phyloP scores from a whole-genome alignment of 1,284 basidiomycete genomes.

The Cystobasidium sp. region DNA sequence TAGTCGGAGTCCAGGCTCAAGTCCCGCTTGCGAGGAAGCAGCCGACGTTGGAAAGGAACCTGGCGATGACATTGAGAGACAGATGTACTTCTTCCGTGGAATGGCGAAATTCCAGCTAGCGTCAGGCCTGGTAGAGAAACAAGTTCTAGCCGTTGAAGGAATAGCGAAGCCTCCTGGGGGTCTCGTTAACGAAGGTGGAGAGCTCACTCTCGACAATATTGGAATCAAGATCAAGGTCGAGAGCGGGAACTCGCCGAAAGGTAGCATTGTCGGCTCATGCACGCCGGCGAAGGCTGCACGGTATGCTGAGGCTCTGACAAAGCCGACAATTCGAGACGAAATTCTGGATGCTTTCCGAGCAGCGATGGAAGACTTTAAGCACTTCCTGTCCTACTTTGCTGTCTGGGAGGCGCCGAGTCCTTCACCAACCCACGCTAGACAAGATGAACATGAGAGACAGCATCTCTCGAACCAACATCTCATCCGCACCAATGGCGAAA shows the following conservation, averaged over 20 bases:
- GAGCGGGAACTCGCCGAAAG: conserved; percentile 59
- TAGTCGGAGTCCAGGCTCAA: conserved; percentile 56
- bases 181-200: conserved; percentile 65
- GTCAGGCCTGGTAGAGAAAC: conserved; percentile 70
- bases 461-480: conserved; percentile 40
- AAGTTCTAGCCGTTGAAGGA: conserved; percentile 69
- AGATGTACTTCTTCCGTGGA: conserved; percentile 76
- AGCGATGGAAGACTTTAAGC: conserved; percentile 75
- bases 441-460: conserved; percentile 30
- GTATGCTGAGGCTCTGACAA: conserved; percentile 66
- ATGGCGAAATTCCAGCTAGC: conserved; percentile 77
- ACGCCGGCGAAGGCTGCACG: conserved; percentile 63
- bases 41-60: conserved; percentile 45
- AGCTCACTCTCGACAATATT: conserved; percentile 72
- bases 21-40: conserved; percentile 62
- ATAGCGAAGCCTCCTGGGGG: conserved; percentile 62
- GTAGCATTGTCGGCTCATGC: conserved; percentile 57
- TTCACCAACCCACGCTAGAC: background rate
- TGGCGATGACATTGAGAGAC: conserved; percentile 65
- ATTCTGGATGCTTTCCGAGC: conserved; percentile 67
- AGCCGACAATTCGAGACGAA: conserved; percentile 65
- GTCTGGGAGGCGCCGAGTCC: conserved; percentile 62
- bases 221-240: conserved; percentile 53
- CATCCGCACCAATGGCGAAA: conserved; percentile 24
- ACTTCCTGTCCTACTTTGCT: conserved; percentile 76